Evolutionary conservation across 106 monocot species (phyloP).

Genomic region (Agapanthus africanus): DNA sequence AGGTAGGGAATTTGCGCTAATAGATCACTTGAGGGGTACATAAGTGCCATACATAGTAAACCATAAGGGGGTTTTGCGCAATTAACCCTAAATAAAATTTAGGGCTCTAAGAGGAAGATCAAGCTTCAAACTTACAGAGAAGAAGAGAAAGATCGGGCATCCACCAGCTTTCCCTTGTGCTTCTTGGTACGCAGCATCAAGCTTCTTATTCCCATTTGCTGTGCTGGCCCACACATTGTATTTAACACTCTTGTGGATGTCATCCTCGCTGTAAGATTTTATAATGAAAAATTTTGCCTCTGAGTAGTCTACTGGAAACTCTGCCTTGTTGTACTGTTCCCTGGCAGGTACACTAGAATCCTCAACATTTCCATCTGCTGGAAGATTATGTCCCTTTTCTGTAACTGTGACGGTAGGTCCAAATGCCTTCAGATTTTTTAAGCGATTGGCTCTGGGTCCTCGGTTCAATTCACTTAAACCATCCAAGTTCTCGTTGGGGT

Average conservation of each 20-base stretch:
- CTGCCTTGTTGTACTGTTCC: conserved; percentile 56
- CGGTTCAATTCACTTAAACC: conserved; percentile 60
- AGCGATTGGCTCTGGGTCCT: conserved; percentile 51
- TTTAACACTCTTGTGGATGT: conserved; percentile 77
- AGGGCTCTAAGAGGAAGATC: neutral
- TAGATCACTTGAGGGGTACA: no score
- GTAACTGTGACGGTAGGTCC: conserved; percentile 3
- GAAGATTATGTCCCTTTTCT: conserved; percentile 35
- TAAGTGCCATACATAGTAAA: no score
- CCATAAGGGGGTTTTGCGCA: no score
- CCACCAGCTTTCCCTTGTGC: conserved; percentile 36
- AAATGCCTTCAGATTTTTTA: conserved; percentile 33
- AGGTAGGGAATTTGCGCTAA: no score
- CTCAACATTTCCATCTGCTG: conserved; percentile 16
- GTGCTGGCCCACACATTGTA: conserved; percentile 92
- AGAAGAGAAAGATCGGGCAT: conserved; percentile 70
- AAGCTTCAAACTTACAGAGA: conserved; percentile 52
- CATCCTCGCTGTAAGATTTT: conserved; percentile 89
- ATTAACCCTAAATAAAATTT: no score
- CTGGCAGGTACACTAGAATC: conserved; percentile 29
- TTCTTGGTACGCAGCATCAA: conserved; percentile 67
- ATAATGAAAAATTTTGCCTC: conserved; percentile 81
- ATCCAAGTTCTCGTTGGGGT: conserved; percentile 57
- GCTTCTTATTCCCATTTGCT: conserved; percentile 76
- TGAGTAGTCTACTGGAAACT: conserved; percentile 46